Evolutionary conservation across 208 protist genomes (phyloP).

Genomic region (Crithidia expoeki): DNA sequence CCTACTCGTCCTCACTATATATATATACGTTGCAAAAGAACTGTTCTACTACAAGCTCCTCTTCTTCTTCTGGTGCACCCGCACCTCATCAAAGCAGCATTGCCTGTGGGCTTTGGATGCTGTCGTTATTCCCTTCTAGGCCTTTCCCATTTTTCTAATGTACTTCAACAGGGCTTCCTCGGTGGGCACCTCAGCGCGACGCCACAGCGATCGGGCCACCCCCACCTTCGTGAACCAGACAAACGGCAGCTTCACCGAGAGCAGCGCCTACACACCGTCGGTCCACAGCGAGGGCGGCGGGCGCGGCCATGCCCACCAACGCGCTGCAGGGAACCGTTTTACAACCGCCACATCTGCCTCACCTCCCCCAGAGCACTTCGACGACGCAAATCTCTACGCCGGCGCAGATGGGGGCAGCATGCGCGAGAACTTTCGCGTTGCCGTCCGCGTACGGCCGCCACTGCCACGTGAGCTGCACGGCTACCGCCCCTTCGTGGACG

Average conservation of each 20-base stretch:
- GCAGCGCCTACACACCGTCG: slow-evolving; percentile 20
- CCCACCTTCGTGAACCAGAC: slow-evolving; percentile 17
- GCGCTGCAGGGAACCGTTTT: neutral
- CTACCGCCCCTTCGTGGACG: slow-evolving; percentile 61
- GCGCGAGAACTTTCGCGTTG: slow-evolving; percentile 80
- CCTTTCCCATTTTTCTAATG: slow-evolving; percentile 7
- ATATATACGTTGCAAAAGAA: too few species aligned
- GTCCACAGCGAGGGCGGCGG: slow-evolving; percentile 19
- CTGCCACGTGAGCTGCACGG: slow-evolving; percentile 78
- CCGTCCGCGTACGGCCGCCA: slow-evolving; percentile 88
- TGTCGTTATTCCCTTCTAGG: neutral
- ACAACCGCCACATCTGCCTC: slow-evolving; percentile 10
- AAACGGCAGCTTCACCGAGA: slow-evolving; percentile 23
- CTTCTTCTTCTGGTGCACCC: too few species aligned
- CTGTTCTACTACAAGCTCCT: too few species aligned
- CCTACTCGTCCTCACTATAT: too few species aligned
- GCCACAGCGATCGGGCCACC: slow-evolving; percentile 16
- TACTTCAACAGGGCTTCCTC: slow-evolving; percentile 2
- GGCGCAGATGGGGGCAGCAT: slow-evolving; percentile 14
- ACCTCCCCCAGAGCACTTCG: slow-evolving; percentile 26
- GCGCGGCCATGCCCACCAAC: neutral
- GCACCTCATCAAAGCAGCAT: too few species aligned
- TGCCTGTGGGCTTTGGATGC: neutral
- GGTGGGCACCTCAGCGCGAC: neutral
- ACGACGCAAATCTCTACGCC: slow-evolving; percentile 34